Conservation (phyloP, 345 rosid genomes). For the Hevea brasiliensis region DNA sequence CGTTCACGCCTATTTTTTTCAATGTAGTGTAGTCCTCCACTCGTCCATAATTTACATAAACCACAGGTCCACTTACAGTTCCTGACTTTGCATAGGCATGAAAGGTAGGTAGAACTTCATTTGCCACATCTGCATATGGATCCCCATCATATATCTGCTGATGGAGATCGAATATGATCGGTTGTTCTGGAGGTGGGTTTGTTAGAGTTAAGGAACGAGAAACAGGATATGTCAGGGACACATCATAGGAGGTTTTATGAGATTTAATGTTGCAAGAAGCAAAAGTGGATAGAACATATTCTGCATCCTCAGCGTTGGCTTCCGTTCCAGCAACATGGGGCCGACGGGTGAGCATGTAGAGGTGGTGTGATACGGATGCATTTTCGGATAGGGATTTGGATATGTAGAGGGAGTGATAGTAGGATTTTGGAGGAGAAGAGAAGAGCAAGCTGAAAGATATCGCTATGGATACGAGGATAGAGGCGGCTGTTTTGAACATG, state of each 20-base stretch:
- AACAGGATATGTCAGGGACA: conserved; percentile 65
- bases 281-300: conserved; percentile 54
- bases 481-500: conserved; percentile 40
- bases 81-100: conserved; percentile 86
- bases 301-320: conserved; percentile 77
- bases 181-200: conserved; percentile 25
- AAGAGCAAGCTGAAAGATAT: conserved; percentile 41
- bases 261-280: conserved; percentile 42
- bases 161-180: conserved; percentile 39
- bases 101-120: conserved; percentile 64
- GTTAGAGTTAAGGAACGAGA: conserved; percentile 55
- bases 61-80: conserved; percentile 50
- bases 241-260: conserved; percentile 51
- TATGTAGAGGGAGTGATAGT: conserved; percentile 54
- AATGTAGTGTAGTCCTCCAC: conserved; percentile 54
- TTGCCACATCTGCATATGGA: conserved; percentile 61
- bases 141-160: conserved; percentile 62
- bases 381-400: conserved; percentile 62
- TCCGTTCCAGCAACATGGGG: conserved; percentile 76
- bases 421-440: conserved; percentile 45
- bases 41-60: conserved; percentile 72
- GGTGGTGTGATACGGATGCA: conserved; percentile 57
- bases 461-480: conserved; percentile 38
- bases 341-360: conserved; percentile 67
- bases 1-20: conserved; percentile 49